Evolutionary conservation across 148 eudicot genomes (phyloP).

Genomic region (Silene conica): DNA sequence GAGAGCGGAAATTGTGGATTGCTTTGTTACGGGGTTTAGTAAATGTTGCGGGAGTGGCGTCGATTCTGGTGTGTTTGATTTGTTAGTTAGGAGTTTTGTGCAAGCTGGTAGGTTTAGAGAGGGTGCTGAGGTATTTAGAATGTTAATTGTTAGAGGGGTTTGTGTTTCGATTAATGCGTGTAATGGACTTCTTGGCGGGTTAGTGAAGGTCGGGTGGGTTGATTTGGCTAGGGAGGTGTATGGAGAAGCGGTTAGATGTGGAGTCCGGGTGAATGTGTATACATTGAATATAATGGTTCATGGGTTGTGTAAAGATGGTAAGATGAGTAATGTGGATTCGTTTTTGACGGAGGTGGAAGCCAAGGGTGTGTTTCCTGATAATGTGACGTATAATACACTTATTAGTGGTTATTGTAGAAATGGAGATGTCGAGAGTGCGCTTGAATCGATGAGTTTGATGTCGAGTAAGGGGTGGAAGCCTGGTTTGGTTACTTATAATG

Average conservation of each 20-base stretch:
- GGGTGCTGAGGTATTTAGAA: slow-evolving; percentile 53
- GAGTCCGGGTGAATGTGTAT: slow-evolving; percentile 47
- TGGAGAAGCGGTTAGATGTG: slow-evolving; percentile 35
- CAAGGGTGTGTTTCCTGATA: slow-evolving; percentile 60
- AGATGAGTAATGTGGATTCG: slow-evolving; percentile 32
- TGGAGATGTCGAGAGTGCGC: slow-evolving; percentile 55
- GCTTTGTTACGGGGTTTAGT: slow-evolving; percentile 33
- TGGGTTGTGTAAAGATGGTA: slow-evolving; percentile 68
- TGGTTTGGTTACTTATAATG: slow-evolving; percentile 50
- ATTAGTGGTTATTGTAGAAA: slow-evolving; percentile 53
- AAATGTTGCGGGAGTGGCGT: slow-evolving; percentile 31
- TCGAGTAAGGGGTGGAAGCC: slow-evolving; percentile 48
- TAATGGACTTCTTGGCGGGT: slow-evolving; percentile 80
- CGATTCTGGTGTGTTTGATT: slow-evolving; percentile 54
- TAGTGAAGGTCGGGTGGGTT: slow-evolving; percentile 79
- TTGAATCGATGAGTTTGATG: slow-evolving; percentile 53
- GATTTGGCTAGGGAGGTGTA: slow-evolving; percentile 70
- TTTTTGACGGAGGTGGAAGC: slow-evolving; percentile 59
- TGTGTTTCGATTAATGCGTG: slow-evolving; percentile 68
- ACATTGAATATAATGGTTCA: slow-evolving; percentile 83
- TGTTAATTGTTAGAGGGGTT: slow-evolving; percentile 40
- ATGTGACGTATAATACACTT: slow-evolving; percentile 74
- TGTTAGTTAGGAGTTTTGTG: slow-evolving; percentile 77
- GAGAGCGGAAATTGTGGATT: slow-evolving; percentile 56
- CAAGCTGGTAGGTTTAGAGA: slow-evolving; percentile 84